Conservation (phyloP, 768 basidiomycete genomes). For the Boletus tomentosulus region DNA sequence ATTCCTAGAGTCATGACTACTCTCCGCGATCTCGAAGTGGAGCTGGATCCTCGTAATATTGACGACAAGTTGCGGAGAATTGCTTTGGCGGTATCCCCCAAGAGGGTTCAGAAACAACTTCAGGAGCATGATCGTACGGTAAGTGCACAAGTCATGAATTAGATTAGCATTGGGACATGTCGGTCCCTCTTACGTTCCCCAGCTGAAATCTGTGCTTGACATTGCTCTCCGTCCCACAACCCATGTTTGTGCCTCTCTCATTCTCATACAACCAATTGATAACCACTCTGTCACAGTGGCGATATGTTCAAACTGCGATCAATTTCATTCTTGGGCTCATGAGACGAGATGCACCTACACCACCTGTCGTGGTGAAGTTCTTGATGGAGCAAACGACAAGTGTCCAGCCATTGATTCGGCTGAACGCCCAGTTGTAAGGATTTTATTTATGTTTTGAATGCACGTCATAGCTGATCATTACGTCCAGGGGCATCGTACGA, state of each 20-base stretch:
- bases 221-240: conserved; percentile 59
- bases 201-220: conserved; percentile 60
- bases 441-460: neutral
- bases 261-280: conserved; percentile 4
- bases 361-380: conserved; percentile 54
- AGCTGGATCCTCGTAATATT: conserved; percentile 44
- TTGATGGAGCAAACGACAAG: conserved; percentile 64
- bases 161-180: neutral
- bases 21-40: conserved; percentile 44
- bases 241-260: conserved; percentile 50
- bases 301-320: conserved; percentile 71
- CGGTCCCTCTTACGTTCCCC: conserved; percentile 3
- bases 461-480: neutral
- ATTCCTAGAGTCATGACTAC: conserved; percentile 45
- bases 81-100: conserved; percentile 39
- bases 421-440: conserved; percentile 58
- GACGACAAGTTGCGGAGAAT: conserved; percentile 41
- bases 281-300: conserved; percentile 52
- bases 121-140: conserved; percentile 50
- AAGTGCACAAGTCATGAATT: conserved; percentile 9
- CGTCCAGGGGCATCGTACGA: conserved; percentile 58
- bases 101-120: conserved; percentile 43
- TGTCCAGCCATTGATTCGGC: conserved; percentile 65
- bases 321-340: conserved; percentile 59
- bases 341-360: conserved; percentile 54